Percentiles rank a stretch among this genome's conserved stretches.
Conservation (phyloP, 352 stramenopile genomes). For the Aphanomyces invadans region DNA sequence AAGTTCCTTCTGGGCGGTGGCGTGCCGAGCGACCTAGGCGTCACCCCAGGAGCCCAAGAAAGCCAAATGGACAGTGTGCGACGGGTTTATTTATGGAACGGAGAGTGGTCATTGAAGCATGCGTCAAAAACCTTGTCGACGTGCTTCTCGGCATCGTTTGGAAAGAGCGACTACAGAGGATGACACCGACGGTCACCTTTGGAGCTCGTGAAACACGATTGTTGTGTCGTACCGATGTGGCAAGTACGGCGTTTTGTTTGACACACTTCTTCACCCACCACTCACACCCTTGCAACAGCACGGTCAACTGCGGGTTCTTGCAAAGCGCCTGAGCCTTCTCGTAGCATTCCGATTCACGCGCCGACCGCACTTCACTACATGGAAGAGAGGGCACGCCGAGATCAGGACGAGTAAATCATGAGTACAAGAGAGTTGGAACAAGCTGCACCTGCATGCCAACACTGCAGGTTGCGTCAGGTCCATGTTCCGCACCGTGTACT, state of each 20-base stretch:
- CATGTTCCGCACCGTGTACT: conserved; percentile 81
- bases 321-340: conserved; percentile 59
- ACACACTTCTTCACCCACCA: conserved; percentile 66
- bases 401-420: too few species aligned
- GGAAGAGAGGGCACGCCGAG: too few species aligned
- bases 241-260: conserved; percentile 62
- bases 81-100: conserved; percentile 32
- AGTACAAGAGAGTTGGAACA: not conserved
- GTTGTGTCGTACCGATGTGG: conserved; percentile 61
- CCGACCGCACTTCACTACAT: conserved; percentile 69
- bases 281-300: conserved; percentile 49
- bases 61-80: too few species aligned
- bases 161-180: conserved; percentile 62
- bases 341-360: conserved; percentile 77
- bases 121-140: conserved; percentile 74
- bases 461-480: conserved; percentile 74
- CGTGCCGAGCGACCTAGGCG: too few species aligned
- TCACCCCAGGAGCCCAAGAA: too few species aligned
- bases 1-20: too few species aligned
- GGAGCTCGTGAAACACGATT: too few species aligned
- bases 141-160: conserved; percentile 44
- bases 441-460: conserved; percentile 71
- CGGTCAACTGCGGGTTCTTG: conserved; percentile 47
- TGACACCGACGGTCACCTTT: not conserved
- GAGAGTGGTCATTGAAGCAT: conserved; percentile 65